These are phyloP conservation scores for Graphilbum sp. DNA, from an alignment of 2,329 filamentous ascomycete genomes.

Conservation along the genomic window DNA sequence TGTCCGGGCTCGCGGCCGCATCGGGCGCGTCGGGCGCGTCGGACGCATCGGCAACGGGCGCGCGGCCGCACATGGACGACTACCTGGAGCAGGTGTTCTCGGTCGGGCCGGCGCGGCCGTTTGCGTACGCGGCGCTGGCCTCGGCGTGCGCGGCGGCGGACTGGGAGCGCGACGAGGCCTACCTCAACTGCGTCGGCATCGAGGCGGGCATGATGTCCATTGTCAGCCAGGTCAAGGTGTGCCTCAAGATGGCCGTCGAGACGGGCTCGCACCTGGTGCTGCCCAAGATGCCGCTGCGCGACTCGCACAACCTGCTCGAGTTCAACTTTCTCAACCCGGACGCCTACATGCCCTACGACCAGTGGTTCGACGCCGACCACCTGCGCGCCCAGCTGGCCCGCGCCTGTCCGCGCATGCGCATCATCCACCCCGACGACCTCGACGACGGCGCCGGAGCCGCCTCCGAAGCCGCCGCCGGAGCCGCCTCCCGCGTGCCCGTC, in stretches of 20 bases:
- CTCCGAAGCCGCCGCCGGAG: too few relatives aligned
- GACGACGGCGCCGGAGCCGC: too few relatives aligned
- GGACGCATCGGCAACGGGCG: neutral
- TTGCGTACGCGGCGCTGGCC: constrained; percentile 12
- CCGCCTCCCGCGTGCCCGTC: constrained; percentile 9
- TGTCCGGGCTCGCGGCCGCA: neutral
- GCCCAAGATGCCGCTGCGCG: constrained; percentile 17
- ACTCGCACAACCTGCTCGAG: constrained; percentile 13
- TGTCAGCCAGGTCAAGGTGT: constrained; percentile 19
- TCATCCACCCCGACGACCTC: constrained; percentile 14
- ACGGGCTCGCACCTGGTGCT: constrained; percentile 15
- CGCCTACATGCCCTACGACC: constrained; percentile 16
- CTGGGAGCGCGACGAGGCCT: constrained; percentile 14
- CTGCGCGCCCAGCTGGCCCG: constrained; percentile 11
- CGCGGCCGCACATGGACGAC: constrained; percentile 6
- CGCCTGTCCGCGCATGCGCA: constrained; percentile 17
- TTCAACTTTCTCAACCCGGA: constrained; percentile 17
- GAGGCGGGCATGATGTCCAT: constrained; percentile 17
- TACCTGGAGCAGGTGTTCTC: constrained; percentile 19
- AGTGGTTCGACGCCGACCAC: constrained; percentile 19
- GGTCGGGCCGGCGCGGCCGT: constrained; percentile 5
- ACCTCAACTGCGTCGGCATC: constrained; percentile 17
- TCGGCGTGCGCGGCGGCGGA: constrained; percentile 12
- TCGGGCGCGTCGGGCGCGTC: neutral
- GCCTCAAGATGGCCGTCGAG: constrained; percentile 19